Percentiles rank a stretch among this genome's conserved stretches.
Evolutionary conservation across 495 filamentous ascomycete genomes (phyloP).

Genomic region (Talaromyces borbonicus): DNA sequence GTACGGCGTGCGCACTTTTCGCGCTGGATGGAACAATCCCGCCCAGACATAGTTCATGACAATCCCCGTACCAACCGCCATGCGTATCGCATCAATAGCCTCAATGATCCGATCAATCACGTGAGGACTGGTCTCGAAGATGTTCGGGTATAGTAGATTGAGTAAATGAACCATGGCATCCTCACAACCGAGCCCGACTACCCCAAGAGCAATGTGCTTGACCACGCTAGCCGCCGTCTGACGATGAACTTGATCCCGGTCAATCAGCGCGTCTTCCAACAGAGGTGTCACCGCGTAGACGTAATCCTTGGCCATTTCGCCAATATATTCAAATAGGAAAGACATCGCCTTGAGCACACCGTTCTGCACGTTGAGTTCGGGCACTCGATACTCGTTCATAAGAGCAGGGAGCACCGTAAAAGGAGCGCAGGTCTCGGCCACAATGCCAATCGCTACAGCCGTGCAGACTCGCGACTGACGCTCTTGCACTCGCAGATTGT

Average conservation of each 20-base stretch:
- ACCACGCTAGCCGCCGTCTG: conserved; percentile 94
- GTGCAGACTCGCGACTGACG: conserved; percentile 98
- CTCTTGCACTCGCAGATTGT: conserved; percentile 94
- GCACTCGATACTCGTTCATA: conserved; percentile 99
- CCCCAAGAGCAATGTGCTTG: conserved; percentile 93
- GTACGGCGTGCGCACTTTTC: conserved; percentile 87
- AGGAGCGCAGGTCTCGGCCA: conserved; percentile 98
- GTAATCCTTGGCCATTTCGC: conserved; percentile 99
- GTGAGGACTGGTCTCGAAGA: conserved; percentile 97
- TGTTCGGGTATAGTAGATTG: conserved; percentile 90
- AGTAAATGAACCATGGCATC: conserved; percentile 98
- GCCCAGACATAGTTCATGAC: conserved; percentile 98
- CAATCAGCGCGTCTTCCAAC: conserved; percentile 93
- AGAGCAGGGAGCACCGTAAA: conserved; percentile 98
- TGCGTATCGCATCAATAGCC: conserved; percentile 90
- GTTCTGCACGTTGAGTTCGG: conserved; percentile 97
- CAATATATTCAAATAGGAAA: conserved; percentile 98
- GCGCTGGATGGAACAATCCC: conserved; percentile 89
- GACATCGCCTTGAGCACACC: conserved; percentile 94
- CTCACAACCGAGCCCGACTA: conserved; percentile 95
- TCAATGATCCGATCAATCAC: conserved; percentile 97
- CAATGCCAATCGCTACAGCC: conserved; percentile 97
- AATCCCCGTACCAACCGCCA: conserved; percentile 82
- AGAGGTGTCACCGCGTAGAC: conserved; percentile 97
- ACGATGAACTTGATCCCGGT: conserved; percentile 95